These are phyloP conservation scores for Starmerella riodocensis DNA, from an alignment of 805 yeast species.

Conservation along the genomic window DNA sequence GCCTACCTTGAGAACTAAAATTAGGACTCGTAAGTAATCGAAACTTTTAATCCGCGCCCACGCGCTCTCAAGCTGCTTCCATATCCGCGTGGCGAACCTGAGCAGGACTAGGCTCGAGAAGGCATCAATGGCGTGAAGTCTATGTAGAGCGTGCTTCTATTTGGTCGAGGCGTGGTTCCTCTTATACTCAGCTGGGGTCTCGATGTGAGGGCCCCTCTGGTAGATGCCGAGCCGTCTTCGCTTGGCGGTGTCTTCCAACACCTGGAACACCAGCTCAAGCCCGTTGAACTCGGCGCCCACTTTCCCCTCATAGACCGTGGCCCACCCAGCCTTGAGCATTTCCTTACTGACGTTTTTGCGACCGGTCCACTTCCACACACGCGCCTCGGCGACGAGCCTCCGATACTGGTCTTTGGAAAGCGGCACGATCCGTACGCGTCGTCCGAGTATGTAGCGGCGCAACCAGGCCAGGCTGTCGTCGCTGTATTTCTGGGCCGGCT, in stretches of 20 bases:
- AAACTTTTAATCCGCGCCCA: too few species aligned
- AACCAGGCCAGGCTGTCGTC: slow-evolving; percentile 79
- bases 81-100: too few species aligned
- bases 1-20: slow-evolving; percentile 9
- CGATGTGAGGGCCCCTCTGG: slow-evolving; percentile 35
- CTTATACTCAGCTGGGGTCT: slow-evolving; percentile 76
- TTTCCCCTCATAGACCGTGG: slow-evolving; percentile 76
- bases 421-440: slow-evolving; percentile 62
- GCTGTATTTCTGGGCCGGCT: slow-evolving; percentile 76
- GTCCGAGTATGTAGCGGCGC: slow-evolving; percentile 48
- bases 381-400: slow-evolving; percentile 69
- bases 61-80: too few species aligned
- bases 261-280: slow-evolving; percentile 44
- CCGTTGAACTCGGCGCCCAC: slow-evolving; percentile 78
- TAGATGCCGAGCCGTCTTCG: slow-evolving; percentile 52
- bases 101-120: too few species aligned
- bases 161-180: slow-evolving; percentile 11
- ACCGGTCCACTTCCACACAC: slow-evolving; percentile 50
- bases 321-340: slow-evolving; percentile 74
- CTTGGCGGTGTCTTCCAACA: slow-evolving; percentile 50
- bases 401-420: slow-evolving; percentile 76
- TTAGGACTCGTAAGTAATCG: too few species aligned
- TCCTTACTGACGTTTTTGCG: slow-evolving; percentile 71
- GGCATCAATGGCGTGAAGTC: neutral
- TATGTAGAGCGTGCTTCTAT: too few species aligned